A percentile compares a stretch with the other conserved stretches of the same genome.
Conservation (phyloP, 2,329 filamentous ascomycete genomes). For the Monilinia fructicola region DNA sequence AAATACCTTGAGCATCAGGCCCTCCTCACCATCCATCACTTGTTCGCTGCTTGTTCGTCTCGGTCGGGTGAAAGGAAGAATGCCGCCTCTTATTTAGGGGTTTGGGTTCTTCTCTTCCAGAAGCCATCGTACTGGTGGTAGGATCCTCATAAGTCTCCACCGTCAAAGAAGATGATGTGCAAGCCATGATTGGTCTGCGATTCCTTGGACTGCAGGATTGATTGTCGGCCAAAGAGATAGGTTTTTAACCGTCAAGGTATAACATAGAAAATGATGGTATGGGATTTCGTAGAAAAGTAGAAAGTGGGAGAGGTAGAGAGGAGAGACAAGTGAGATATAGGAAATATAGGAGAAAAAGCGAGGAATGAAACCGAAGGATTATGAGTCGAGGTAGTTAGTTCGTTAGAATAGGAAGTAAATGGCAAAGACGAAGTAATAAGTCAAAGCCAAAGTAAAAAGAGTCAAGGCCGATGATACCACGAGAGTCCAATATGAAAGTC, state of each 20-base stretch:
- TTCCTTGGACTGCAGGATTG: background rate
- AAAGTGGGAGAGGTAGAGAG: background rate
- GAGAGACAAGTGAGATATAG: too few relatives aligned
- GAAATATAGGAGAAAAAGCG: constrained; percentile 1
- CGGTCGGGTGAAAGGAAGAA: constrained; percentile 57
- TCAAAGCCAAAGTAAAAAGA: constrained; percentile 17
- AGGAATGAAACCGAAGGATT: background rate
- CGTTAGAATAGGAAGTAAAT: background rate
- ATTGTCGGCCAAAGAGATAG: background rate
- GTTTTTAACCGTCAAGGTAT: background rate
- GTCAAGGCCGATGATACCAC: constrained; percentile 12
- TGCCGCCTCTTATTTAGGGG: constrained; percentile 46
- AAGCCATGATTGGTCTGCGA: constrained; percentile 35
- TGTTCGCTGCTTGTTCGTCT: constrained; percentile 56
- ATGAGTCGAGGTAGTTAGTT: background rate
- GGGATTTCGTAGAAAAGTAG: background rate
- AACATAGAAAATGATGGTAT: background rate
- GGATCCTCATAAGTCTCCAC: constrained; percentile 38
- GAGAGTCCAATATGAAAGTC: constrained; percentile 14
- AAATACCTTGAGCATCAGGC: constrained; percentile 56
- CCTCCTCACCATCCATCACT: constrained; percentile 62
- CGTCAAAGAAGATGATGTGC: constrained; percentile 39
- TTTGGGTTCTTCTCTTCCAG: constrained; percentile 30
- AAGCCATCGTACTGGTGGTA: constrained; percentile 28
- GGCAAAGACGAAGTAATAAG: constrained; percentile 8